phyloP scores from a whole-genome alignment of 2,329 filamentous ascomycete genomes.

The Aspergillus sp. region DNA sequence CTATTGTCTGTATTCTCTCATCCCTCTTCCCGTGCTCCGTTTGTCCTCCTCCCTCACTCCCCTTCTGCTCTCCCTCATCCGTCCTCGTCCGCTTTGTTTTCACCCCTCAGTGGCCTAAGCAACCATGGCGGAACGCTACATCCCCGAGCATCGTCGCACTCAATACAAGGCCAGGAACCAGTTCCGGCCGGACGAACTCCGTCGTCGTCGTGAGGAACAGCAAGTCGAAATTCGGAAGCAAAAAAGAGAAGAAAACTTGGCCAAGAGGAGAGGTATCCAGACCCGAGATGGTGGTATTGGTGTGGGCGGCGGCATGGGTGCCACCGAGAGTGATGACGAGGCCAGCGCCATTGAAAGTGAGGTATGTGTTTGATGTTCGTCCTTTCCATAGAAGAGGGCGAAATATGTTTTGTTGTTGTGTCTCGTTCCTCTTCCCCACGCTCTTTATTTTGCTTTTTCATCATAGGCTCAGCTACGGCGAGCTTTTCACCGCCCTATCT shows the following conservation, averaged over 20 bases:
- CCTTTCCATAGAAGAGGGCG: conserved; percentile 12
- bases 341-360: conserved; percentile 91
- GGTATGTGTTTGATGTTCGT: conserved; percentile 58
- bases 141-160: conserved; percentile 97
- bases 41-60: conserved; percentile 14
- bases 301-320: conserved; percentile 65
- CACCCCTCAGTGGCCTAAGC: conserved; percentile 27
- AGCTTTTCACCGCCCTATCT: conserved; percentile 37
- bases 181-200: conserved; percentile 98
- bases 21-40: conserved; percentile 3
- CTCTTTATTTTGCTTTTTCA: conserved; percentile 29
- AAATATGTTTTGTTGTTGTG: conserved; percentile 1
- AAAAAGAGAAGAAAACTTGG: conserved; percentile 97
- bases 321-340: conserved; percentile 96
- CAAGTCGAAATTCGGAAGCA: conserved; percentile 99
- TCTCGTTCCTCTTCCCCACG: neutral
- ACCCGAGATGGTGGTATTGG: conserved; percentile 66
- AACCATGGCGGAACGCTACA: conserved; percentile 97
- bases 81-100: conserved; percentile 30
- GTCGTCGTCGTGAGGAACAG: conserved; percentile 96
- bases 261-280: conserved; percentile 93
- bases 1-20: conserved; percentile 13
- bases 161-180: conserved; percentile 99
- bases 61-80: conserved; percentile 19
- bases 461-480: conserved; percentile 16